These are phyloP conservation scores for Leccinum variicolor DNA, from an alignment of 768 basidiomycete genomes.

Conservation along the genomic window DNA sequence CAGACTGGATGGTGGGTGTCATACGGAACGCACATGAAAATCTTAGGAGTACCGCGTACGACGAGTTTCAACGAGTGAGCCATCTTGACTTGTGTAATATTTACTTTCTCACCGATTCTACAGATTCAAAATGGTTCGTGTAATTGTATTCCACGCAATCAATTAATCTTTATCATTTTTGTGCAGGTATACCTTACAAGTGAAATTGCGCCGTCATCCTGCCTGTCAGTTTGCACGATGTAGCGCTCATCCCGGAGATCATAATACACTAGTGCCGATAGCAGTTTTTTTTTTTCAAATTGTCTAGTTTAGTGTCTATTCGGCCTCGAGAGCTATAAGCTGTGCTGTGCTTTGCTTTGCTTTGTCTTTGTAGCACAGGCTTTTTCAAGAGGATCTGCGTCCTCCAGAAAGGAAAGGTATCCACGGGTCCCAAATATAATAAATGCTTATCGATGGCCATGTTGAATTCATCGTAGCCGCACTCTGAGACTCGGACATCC, in stretches of 20 bases:
- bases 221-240: not conserved
- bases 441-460: slow-evolving; percentile 6
- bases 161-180: not conserved
- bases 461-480: not conserved
- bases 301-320: not conserved
- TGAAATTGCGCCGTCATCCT: slow-evolving; percentile 3
- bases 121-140: slow-evolving; percentile 49
- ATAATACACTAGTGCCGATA: not conserved
- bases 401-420: slow-evolving; percentile 5
- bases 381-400: slow-evolving; percentile 4
- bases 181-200: slow-evolving; percentile 30
- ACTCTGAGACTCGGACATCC: not conserved
- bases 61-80: slow-evolving; percentile 89
- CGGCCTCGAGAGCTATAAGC: not conserved
- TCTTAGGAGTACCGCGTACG: slow-evolving; percentile 88
- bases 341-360: not conserved
- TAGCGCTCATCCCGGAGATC: not conserved
- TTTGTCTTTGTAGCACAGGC: too few species aligned
- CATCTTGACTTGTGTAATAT: not conserved
- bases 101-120: slow-evolving; percentile 4
- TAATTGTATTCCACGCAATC: not conserved
- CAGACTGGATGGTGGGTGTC: slow-evolving; percentile 87
- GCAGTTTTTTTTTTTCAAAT: not conserved
- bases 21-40: slow-evolving; percentile 96
- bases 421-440: not conserved